Evolutionary conservation across 2,329 filamentous ascomycete species (phyloP).

Genomic region (Penicillium verrucosum): DNA sequence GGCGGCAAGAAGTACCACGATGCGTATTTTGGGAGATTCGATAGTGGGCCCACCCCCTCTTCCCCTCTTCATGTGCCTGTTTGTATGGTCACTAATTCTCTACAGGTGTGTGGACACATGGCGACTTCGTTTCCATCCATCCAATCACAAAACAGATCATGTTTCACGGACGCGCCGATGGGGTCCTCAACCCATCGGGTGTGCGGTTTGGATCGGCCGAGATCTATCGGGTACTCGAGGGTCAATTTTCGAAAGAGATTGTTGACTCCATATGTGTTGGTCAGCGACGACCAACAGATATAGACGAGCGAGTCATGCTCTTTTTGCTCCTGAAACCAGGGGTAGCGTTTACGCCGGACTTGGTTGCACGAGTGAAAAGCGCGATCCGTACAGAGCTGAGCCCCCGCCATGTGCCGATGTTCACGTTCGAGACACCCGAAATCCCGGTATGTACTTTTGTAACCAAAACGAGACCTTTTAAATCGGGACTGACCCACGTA

Average conservation of each 20-base stretch:
- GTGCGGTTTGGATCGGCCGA: slow-evolving; percentile 77
- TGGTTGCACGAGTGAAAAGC: slow-evolving; percentile 56
- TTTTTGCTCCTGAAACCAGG: slow-evolving; percentile 56
- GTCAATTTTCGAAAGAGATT: slow-evolving; percentile 49
- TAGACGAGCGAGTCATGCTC: slow-evolving; percentile 58
- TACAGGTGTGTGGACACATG: slow-evolving; percentile 72
- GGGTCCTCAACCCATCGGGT: slow-evolving; percentile 74
- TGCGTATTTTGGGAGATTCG: slow-evolving; percentile 26
- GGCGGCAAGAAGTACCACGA: slow-evolving; percentile 54
- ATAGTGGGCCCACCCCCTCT: slow-evolving; percentile 6
- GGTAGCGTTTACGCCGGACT: slow-evolving; percentile 24
- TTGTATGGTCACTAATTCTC: not conserved
- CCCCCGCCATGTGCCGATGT: slow-evolving; percentile 73
- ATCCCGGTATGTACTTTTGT: slow-evolving; percentile 53
- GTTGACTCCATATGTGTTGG: slow-evolving; percentile 74
- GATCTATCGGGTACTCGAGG: slow-evolving; percentile 67
- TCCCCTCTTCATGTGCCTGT: not conserved
- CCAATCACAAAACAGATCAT: slow-evolving; percentile 58
- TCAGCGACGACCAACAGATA: slow-evolving; percentile 61
- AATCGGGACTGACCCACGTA: slow-evolving; percentile 46
- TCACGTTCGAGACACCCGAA: slow-evolving; percentile 74
- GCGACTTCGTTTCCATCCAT: slow-evolving; percentile 72
- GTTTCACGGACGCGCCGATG: slow-evolving; percentile 53
- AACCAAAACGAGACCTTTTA: slow-evolving; percentile 53
- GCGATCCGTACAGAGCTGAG: slow-evolving; percentile 65